A percentile compares a stretch with the other conserved stretches of the same genome.
Evolutionary conservation across 2,329 filamentous ascomycete genomes (phyloP).

Genomic region (Colletotrichum spinosum): DNA sequence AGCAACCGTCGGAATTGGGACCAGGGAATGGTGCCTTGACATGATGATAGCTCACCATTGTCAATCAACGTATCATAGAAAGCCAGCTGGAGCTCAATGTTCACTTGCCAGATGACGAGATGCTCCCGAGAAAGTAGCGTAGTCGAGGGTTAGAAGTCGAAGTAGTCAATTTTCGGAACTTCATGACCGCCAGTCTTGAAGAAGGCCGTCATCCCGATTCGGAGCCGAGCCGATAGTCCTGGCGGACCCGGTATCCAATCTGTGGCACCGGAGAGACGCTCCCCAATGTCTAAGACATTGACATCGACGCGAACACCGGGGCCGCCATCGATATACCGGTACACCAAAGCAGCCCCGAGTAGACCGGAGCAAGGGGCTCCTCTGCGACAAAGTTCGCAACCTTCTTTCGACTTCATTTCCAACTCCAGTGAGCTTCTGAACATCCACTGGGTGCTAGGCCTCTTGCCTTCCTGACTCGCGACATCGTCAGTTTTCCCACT

Average conservation of each 20-base stretch:
- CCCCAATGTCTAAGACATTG: too few relatives aligned
- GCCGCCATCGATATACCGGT: neutral
- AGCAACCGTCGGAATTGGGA: too few relatives aligned
- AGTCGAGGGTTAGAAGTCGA: neutral
- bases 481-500: conserved; percentile 15
- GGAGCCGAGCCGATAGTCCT: too few relatives aligned
- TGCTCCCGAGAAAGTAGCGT: conserved; percentile 30
- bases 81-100: too few relatives aligned
- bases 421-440: neutral
- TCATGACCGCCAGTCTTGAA: too few relatives aligned
- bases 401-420: conserved; percentile 13
- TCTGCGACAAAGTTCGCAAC: neutral
- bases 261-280: too few relatives aligned
- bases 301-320: too few relatives aligned
- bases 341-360: neutral
- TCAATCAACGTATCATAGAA: neutral
- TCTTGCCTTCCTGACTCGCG: conserved; percentile 27
- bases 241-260: too few relatives aligned
- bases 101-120: conserved; percentile 3
- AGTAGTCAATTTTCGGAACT: too few relatives aligned
- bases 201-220: too few relatives aligned
- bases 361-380: neutral
- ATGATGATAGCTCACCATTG: conserved; percentile 18
- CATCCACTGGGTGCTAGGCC: neutral
- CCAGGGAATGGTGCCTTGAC: too few relatives aligned